Conservation (phyloP, 306 rosid species). For the Arachis stenosperma region DNA sequence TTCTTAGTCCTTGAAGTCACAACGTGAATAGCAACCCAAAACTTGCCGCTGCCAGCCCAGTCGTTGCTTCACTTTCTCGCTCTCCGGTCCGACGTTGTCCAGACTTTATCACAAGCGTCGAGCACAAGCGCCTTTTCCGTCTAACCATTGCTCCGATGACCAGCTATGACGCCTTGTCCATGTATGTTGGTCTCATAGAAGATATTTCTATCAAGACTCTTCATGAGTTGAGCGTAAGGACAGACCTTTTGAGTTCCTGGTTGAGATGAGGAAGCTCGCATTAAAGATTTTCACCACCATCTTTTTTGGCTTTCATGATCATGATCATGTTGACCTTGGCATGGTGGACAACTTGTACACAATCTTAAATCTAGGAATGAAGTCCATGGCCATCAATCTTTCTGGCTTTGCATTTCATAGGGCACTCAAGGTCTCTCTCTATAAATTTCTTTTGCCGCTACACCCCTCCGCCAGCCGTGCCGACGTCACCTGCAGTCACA, state of each 20-base stretch:
- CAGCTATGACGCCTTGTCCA: constrained; percentile 60
- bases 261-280: constrained; percentile 63
- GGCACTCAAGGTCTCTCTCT: constrained; percentile 62
- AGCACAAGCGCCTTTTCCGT: constrained; percentile 73
- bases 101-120: no score
- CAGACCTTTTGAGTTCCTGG: constrained; percentile 52
- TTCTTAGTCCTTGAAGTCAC: no score
- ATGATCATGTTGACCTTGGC: constrained; percentile 37
- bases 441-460: no score
- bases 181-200: constrained; percentile 50
- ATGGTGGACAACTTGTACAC: constrained; percentile 50
- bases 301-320: constrained; percentile 49
- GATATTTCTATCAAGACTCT: constrained; percentile 29
- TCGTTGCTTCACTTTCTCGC: no score
- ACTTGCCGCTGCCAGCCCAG: no score
- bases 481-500: no score
- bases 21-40: no score
- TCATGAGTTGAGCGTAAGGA: constrained; percentile 46
- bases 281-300: constrained; percentile 52
- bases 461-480: no score
- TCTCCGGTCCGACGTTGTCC: no score
- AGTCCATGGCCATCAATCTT: constrained; percentile 60
- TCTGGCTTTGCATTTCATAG: constrained; percentile 73
- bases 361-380: constrained; percentile 56
- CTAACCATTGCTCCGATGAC: constrained; percentile 62